Percentiles rank a stretch among this genome's conserved stretches.
phyloP scores from a whole-genome alignment of 768 basidiomycete species.

The Fistulinella prunicolor region DNA sequence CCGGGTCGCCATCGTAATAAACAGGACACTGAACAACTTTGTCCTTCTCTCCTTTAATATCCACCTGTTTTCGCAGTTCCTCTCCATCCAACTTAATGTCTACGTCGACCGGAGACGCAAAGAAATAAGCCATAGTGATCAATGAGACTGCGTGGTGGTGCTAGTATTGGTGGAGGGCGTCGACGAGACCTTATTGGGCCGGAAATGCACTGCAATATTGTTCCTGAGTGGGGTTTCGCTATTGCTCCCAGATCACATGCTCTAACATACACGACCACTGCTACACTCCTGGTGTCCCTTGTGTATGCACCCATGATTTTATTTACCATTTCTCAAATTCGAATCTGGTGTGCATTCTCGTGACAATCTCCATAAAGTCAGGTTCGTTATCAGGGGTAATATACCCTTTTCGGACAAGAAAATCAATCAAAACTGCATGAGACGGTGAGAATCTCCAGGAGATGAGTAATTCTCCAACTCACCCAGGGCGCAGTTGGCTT shows the following conservation, averaged over 20 bases:
- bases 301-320: too few species aligned
- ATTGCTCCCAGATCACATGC: too few species aligned
- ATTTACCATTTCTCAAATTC: conserved; percentile 57
- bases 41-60: conserved; percentile 88
- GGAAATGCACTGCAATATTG: too few species aligned
- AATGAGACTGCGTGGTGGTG: not conserved
- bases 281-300: too few species aligned
- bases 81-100: conserved; percentile 88
- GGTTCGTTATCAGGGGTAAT: conserved; percentile 89
- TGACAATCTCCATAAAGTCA: conserved; percentile 72
- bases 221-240: too few species aligned
- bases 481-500: too few species aligned
- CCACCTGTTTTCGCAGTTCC: conserved; percentile 83
- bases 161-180: conserved; percentile 3
- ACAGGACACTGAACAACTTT: conserved; percentile 82
- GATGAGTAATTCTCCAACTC: not conserved
- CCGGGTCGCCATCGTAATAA: conserved; percentile 94
- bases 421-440: conserved; percentile 79
- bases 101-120: conserved; percentile 85
- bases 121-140: conserved; percentile 74
- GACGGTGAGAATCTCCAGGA: conserved; percentile 2
- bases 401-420: conserved; percentile 82
- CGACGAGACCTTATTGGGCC: too few species aligned
- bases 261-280: too few species aligned
- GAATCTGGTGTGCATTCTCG: conserved; percentile 70